Evolutionary conservation across 805 yeast genomes (phyloP), one percentile per base, ranked within the genome.

Genomic region (Candida takata): DNA sequence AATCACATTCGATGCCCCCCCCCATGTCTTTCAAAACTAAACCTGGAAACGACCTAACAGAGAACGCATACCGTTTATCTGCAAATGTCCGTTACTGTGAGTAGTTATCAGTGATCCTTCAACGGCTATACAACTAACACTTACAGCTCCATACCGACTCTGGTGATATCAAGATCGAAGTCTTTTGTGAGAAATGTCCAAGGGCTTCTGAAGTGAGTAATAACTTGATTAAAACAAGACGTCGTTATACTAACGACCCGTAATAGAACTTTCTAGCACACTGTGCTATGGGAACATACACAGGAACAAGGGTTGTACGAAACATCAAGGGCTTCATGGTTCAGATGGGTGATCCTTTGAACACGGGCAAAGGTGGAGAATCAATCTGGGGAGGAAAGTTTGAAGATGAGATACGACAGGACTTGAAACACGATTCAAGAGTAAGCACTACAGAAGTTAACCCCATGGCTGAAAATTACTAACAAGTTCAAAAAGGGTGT

Each of bases 321-420:
- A 75, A 83, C 36, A 76, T 82, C 47, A 69, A 74, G 33, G 70
- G 72, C 32, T 84, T 83, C 59, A 76, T 84, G 75, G 72, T 86
- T 44, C 94, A 84, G 60, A 92, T 94, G 41, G 95, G 95, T 35
- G 90, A 85, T 60, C 88, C 87, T 55, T 78, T 84, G 12, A 64
- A 63, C 37, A 65, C 78, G 40, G 86, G 86, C 10, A 79, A 86
- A 17, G 92, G 92, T 27, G 92, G 92, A 31, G 86, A 79, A 54
- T 76, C 84, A 13, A 78, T 83, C 37, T 83, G 82, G 58, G 90
- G 90, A 26, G 87, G 80, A 40, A 76, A 69, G 52, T 79, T 85
- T 52, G 70, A 69, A 9, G 96, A 86, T 57, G 97, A 87, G 69
- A 77, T 80, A 55, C 79, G 75, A 74, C 57, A 75, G 48, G 52